Evolutionary conservation across 169 alveolate species (phyloP), one percentile per base, ranked within the genome.

Genomic region (Cryptosporidium muris): DNA sequence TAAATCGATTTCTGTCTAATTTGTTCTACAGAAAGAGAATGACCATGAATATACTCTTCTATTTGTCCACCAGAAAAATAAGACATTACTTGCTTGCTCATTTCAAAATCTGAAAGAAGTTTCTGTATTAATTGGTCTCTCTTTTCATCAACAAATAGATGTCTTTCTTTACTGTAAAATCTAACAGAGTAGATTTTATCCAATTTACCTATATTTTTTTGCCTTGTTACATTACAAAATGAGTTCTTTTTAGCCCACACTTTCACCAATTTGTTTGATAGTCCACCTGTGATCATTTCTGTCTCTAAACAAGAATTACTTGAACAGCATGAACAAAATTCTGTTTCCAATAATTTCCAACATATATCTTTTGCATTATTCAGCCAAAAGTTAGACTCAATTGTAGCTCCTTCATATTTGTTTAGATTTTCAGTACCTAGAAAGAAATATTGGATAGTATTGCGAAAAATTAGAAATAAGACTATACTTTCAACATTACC

Each of bases 1-100:
- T 74, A 74, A 43, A 43, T 42, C 9, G 42, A 11, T 74, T 49
- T 37, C 12, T 42, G 40, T 74, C 85, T 74, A 43, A 74, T 62
- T 25, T 74, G 74, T 36, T 74, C 85, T n/a, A 74, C 85, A 16
- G 54, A 60, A 5, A 74, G 43, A 74, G 85, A 58, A 8, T 49
- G 54, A 1, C 85, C 85, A 45, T 74, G 51, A 40, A 74, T 42
- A 48, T 45, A 74, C 38, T 74, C 85, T 74, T 74, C 85, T 42
- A 74, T 53, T 45, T 74, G 85, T 1, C 85, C 85, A 47, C 85
- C 85, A n/a, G 42, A 25, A 45, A 74, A 74, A 45, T 56, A 74
- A 14, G 43, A 48, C 47, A 74, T 25, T 25, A 74, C 48, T 3
- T 66, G 85, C 43, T 74, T 74, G 12, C 25, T 34, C 12, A 74